These are phyloP conservation scores for Curvularia verruculosa DNA, from an alignment of 2,329 filamentous ascomycete species.

Conservation along the genomic window DNA sequence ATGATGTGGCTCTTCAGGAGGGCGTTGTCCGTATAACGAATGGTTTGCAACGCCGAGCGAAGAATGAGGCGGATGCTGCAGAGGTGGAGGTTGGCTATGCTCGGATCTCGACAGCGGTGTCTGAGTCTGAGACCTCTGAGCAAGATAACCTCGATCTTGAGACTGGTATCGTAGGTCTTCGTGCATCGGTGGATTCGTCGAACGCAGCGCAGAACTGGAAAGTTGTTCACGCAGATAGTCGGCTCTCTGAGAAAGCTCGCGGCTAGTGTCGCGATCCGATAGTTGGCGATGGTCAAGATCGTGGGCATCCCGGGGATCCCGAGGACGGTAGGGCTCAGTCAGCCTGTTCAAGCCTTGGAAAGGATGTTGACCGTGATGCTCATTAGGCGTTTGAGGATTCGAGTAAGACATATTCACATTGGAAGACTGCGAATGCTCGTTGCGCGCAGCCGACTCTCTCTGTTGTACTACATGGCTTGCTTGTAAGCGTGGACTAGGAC, in stretches of 20 bases:
- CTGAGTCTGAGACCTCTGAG: constrained; percentile 45
- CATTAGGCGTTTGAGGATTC: constrained; percentile 42
- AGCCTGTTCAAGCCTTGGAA: constrained; percentile 32
- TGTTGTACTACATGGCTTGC: constrained; percentile 38
- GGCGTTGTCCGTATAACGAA: constrained; percentile 35
- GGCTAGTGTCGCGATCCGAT: constrained; percentile 41
- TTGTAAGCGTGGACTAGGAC: constrained; percentile 45
- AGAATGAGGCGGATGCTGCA: constrained; percentile 44
- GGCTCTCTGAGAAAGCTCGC: constrained; percentile 39
- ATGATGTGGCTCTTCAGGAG: constrained; percentile 38
- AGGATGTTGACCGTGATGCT: constrained; percentile 34
- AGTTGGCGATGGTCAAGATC: constrained; percentile 38
- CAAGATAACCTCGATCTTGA: constrained; percentile 37
- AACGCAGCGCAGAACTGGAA: constrained; percentile 28
- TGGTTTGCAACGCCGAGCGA: constrained; percentile 37
- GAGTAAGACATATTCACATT: constrained; percentile 42
- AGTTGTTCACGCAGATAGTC: constrained; percentile 43
- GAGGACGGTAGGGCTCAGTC: constrained; percentile 37
- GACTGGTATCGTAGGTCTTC: constrained; percentile 40
- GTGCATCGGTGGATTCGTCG: constrained; percentile 29
- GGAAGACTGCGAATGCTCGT: constrained; percentile 42
- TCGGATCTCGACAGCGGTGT: constrained; percentile 43
- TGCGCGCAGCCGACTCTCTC: constrained; percentile 37
- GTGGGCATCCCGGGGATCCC: constrained; percentile 39
- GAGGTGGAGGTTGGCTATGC: constrained; percentile 34